These are phyloP conservation scores for Gaultheria prostrata DNA, from an alignment of 148 eudicot species.

Conservation along the genomic window DNA sequence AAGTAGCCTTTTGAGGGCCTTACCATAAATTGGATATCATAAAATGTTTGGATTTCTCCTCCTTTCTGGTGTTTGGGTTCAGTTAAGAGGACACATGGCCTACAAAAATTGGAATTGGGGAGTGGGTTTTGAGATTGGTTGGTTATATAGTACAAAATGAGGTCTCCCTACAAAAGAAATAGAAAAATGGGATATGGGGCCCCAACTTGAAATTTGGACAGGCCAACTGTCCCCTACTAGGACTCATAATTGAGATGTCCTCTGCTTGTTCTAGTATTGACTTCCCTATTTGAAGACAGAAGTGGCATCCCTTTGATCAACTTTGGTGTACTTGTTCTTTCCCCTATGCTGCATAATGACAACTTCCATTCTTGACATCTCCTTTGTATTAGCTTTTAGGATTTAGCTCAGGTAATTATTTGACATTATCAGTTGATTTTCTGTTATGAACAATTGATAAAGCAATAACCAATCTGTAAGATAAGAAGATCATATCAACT, in stretches of 20 bases:
- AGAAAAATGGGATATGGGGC: neutral
- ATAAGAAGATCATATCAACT: neutral
- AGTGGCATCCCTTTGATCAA: neutral
- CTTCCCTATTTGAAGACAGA: neutral
- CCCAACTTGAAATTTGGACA: neutral
- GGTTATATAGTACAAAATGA: neutral
- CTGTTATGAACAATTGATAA: too few relatives aligned
- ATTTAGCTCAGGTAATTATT: too few relatives aligned
- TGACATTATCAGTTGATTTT: too few relatives aligned
- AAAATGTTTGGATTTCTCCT: neutral
- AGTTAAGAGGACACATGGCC: neutral
- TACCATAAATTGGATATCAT: neutral
- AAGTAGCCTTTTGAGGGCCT: neutral
- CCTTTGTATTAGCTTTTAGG: neutral
- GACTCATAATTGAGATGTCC: neutral
- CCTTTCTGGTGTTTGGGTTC: neutral
- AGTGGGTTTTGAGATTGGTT: neutral
- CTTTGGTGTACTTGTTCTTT: neutral
- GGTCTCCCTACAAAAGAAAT: neutral
- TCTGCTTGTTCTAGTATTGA: neutral
- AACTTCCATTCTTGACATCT: neutral
- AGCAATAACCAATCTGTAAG: neutral
- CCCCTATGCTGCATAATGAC: neutral
- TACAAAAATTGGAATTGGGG: neutral
- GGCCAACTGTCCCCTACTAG: constrained; percentile 1